Evolutionary conservation across 1,139 yeast genomes (phyloP), one percentile per base, ranked within the genome.

Genomic region (Geotrichum klebahnii): DNA sequence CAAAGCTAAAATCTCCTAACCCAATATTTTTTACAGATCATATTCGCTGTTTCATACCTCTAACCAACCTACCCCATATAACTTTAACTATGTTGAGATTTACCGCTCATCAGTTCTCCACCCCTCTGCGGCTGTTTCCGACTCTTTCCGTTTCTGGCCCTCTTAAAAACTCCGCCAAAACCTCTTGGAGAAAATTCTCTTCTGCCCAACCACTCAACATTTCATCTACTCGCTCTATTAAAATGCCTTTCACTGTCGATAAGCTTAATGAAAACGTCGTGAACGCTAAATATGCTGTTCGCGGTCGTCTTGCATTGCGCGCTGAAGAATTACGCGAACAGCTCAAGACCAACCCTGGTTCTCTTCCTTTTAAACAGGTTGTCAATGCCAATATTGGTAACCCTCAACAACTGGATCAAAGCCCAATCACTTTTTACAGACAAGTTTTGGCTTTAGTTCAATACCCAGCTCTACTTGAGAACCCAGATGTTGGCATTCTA

Each of bases 331-430:
- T 92, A 54, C 75, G 81, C 53, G 70, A 69, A 9, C 76, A 81
- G 56, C 71, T 84, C 44, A 65, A 67, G 26, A 64, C 70, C 43
- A 73, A 78, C 46, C 81, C 82, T 20, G 75, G 73, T 32, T 79
- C 86, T 2, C 72, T 87, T 55, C 95, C 96, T 0, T 92, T 88
- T 64, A 72, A 76, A 43, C 71, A 77, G 55, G 87, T 92, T 59
- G 82, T 92, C 63, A 81, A 80, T 61, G 94, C 97, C 55, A 92
- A 92, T 67, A 92, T 92, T 55, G 98, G 98, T 32, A 92, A 92
- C 66, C 98, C 98, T 1, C 98, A 92, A 67, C 97, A 90, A 66
- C 75, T 92, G 62, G 90, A 87, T 60, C 98, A 92, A 68, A 78
- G 82, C 61, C 98, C 98, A 1, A 74, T 92, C 62, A 86, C 96